These are phyloP conservation scores for Earliella scabrosa DNA, from an alignment of 1,284 basidiomycete genomes.

Conservation along the genomic window DNA sequence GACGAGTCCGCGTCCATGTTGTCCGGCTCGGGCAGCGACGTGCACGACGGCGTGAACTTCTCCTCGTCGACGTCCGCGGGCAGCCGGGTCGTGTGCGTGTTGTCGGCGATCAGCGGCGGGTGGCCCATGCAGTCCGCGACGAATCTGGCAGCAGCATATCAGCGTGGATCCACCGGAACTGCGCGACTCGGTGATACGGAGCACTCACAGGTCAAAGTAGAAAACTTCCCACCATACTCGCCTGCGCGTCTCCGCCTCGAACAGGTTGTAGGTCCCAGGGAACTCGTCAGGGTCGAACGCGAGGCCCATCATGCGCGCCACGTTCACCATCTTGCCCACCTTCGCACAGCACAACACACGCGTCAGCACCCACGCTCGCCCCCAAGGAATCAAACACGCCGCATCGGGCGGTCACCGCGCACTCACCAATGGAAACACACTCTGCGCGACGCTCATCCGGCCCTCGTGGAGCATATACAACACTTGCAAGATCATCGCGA, in stretches of 20 bases:
- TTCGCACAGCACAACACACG: slow-evolving; percentile 26
- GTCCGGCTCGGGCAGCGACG: slow-evolving; percentile 43
- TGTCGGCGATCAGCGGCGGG: slow-evolving; percentile 56
- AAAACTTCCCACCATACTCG: slow-evolving; percentile 77
- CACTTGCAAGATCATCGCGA: slow-evolving; percentile 57
- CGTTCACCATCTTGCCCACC: slow-evolving; percentile 71
- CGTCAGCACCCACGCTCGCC: background rate
- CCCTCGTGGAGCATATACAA: slow-evolving; percentile 57
- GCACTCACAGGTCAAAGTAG: slow-evolving; percentile 72
- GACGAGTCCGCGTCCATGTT: slow-evolving; percentile 34
- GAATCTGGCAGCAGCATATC: slow-evolving; percentile 48
- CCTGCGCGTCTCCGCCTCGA: slow-evolving; percentile 62
- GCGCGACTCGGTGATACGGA: slow-evolving; percentile 3
- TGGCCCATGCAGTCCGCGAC: slow-evolving; percentile 68
- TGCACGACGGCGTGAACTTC: slow-evolving; percentile 50
- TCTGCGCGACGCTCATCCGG: slow-evolving; percentile 45
- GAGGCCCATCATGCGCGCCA: slow-evolving; percentile 67
- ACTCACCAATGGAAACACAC: slow-evolving; percentile 48
- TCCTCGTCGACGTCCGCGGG: slow-evolving; percentile 56
- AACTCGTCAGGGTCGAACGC: slow-evolving; percentile 62
- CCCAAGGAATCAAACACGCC: slow-evolving; percentile 2
- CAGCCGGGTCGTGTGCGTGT: slow-evolving; percentile 50
- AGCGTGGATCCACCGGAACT: slow-evolving; percentile 1
- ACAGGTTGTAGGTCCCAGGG: slow-evolving; percentile 44
- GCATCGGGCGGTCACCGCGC: no score